Conservation (phyloP, 192 early-diverging fungal genomes). For the Coemansia sp. region DNA sequence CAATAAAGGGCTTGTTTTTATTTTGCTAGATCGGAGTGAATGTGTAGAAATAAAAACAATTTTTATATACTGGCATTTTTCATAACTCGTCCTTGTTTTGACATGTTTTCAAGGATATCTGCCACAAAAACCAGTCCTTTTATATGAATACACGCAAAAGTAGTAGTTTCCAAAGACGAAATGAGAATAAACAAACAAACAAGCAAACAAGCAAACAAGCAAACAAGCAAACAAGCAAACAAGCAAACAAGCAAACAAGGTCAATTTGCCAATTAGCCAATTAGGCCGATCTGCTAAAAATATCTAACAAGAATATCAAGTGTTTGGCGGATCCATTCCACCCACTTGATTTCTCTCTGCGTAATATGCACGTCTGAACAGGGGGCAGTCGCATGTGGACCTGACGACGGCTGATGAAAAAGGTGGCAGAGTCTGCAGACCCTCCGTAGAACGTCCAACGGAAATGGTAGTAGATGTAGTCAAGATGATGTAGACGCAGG, state of each 20-base stretch:
- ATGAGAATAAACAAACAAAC: too few species aligned
- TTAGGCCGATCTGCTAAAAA: neutral
- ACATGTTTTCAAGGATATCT: too few species aligned
- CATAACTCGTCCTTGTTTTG: neutral
- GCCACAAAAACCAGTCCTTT: too few species aligned
- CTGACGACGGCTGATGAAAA: neutral
- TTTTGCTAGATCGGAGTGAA: neutral
- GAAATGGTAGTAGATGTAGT: neutral
- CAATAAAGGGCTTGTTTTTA: neutral
- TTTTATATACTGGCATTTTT: neutral
- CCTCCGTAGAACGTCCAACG: neutral
- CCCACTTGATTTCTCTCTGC: too few species aligned
- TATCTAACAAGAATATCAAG: neutral
- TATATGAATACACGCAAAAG: too few species aligned
- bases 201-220: too few species aligned
- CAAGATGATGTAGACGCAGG: neutral
- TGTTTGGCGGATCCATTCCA: neutral
- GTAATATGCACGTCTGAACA: neutral
- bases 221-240: too few species aligned
- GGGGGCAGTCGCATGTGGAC: neutral
- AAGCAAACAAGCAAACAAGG: too few species aligned
- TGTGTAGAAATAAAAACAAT: neutral
- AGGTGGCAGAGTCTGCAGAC: neutral
- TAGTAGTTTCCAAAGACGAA: too few species aligned
- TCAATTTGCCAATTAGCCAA: neutral